Evolutionary conservation across 2,329 filamentous ascomycete genomes (phyloP).

Genomic region (Knoxdaviesia capensis): DNA sequence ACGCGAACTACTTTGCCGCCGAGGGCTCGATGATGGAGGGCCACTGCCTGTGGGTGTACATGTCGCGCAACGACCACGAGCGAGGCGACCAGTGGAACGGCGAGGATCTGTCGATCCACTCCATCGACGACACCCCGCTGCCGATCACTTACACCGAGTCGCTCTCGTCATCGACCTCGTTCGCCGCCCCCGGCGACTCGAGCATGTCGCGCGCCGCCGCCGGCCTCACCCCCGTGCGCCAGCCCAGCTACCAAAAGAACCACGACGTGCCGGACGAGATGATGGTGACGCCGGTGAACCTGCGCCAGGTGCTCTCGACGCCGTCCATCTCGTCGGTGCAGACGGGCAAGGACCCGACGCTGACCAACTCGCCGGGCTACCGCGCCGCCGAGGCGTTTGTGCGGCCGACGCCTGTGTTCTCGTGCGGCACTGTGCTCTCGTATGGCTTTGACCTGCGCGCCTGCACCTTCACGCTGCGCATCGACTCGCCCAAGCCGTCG

Average conservation of each 20-base stretch:
- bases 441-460: constrained; percentile 69
- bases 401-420: constrained; percentile 59
- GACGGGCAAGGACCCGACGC: constrained; percentile 30
- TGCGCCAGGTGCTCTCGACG: constrained; percentile 52
- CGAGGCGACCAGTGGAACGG: constrained; percentile 95
- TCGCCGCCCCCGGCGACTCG: neutral
- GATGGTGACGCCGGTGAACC: constrained; percentile 51
- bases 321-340: constrained; percentile 41
- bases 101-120: constrained; percentile 85
- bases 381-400: constrained; percentile 88
- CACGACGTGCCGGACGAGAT: constrained; percentile 28
- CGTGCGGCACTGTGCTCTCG: constrained; percentile 47
- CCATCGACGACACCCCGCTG: constrained; percentile 54
- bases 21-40: constrained; percentile 72
- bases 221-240: too few relatives aligned
- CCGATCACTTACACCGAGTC: constrained; percentile 21
- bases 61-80: constrained; percentile 62
- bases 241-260: too few relatives aligned
- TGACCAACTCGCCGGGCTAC: constrained; percentile 49
- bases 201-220: too few relatives aligned
- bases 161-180: constrained; percentile 3
- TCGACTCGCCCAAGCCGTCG: constrained; percentile 38
- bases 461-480: constrained; percentile 54
- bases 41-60: constrained; percentile 80
- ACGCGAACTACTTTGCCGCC: constrained; percentile 86